phyloP scores from a whole-genome alignment of 2,329 filamentous ascomycete species.

The Byssoonygena ceratinophila region DNA sequence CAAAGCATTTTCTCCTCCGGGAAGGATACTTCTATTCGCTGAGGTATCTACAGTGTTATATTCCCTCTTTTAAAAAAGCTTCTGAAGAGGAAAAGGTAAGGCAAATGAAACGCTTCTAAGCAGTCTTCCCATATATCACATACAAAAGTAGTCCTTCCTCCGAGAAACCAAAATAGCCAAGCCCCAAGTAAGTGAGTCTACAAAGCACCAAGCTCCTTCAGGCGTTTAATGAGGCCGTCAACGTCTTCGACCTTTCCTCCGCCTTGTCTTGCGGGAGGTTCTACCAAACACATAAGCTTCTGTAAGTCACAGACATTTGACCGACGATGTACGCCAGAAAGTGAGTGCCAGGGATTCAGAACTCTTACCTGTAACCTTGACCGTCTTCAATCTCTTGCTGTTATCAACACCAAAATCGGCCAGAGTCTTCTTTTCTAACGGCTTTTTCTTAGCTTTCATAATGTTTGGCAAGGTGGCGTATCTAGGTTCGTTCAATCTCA shows the following conservation, averaged over 20 bases:
- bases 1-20: neutral
- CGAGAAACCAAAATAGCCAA: neutral
- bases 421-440: conserved; percentile 80
- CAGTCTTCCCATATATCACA: neutral
- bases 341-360: neutral
- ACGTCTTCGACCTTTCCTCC: conserved; percentile 97
- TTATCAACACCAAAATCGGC: conserved; percentile 69
- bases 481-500: conserved; percentile 86
- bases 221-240: conserved; percentile 80
- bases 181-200: conserved; percentile 35
- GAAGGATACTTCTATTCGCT: neutral
- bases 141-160: conserved; percentile 7
- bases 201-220: conserved; percentile 92
- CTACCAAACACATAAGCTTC: conserved; percentile 35
- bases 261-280: conserved; percentile 77
- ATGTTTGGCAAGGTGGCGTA: conserved; percentile 96
- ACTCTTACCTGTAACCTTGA: conserved; percentile 66
- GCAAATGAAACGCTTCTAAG: conserved; percentile 4
- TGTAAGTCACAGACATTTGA: neutral
- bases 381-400: conserved; percentile 67
- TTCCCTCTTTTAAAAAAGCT: neutral
- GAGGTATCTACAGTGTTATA: neutral
- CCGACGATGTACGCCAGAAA: neutral
- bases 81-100: neutral
- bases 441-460: conserved; percentile 99